These are phyloP conservation scores for Fraxinus dipetala DNA, from an alignment of 305 asterid species.

Conservation along the genomic window DNA sequence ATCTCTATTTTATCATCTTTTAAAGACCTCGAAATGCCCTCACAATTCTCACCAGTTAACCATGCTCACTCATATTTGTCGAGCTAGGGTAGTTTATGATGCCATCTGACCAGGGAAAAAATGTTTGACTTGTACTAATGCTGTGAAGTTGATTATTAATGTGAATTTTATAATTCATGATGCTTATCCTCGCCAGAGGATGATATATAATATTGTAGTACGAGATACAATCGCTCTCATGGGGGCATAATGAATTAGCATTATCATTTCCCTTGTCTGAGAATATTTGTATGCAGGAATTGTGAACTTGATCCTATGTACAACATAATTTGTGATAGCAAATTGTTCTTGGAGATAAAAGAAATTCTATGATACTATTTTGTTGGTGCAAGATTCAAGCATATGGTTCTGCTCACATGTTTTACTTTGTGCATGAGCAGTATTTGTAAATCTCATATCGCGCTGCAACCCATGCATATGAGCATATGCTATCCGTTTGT, in stretches of 20 bases:
- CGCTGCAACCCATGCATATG: not conserved
- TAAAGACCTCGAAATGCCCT: not conserved
- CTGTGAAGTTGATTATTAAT: too few species aligned
- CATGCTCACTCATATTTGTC: too few species aligned
- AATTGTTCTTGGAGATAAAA: not conserved
- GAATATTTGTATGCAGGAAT: constrained; percentile 2
- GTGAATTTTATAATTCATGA: not conserved
- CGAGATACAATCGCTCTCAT: not conserved
- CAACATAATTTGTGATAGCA: constrained; percentile 1
- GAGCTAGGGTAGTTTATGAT: too few species aligned
- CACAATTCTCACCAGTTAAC: not conserved
- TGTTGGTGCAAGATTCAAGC: too few species aligned
- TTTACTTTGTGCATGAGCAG: not conserved
- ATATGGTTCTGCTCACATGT: too few species aligned
- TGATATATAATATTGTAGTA: not conserved
- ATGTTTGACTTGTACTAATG: too few species aligned
- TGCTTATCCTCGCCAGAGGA: not conserved
- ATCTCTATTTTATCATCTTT: not conserved
- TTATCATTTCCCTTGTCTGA: not conserved
- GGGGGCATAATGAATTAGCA: not conserved
- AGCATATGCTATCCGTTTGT: not conserved
- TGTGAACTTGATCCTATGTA: not conserved
- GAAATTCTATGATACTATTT: not conserved
- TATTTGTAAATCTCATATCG: not conserved
- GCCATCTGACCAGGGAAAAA: too few species aligned